Conservation (phyloP, 2,329 filamentous ascomycete species). For the Neocatenulostroma microsporum region DNA sequence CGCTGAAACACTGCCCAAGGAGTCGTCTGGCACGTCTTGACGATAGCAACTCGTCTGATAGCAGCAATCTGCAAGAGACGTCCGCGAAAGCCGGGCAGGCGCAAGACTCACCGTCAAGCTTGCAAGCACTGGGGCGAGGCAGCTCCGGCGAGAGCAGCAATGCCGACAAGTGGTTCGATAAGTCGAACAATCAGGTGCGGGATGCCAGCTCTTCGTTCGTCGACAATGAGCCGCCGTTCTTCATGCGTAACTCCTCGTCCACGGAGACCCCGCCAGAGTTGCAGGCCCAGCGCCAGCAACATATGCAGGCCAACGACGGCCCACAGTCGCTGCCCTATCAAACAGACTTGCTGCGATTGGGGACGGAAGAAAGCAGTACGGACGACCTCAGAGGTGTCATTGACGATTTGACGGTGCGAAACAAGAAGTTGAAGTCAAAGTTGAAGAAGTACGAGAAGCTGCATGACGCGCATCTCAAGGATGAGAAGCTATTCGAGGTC, state of each 20-base stretch:
- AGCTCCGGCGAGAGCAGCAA: conserved; percentile 47
- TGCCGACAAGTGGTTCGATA: conserved; percentile 46
- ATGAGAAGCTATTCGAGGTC: conserved; percentile 76
- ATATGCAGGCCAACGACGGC: conserved; percentile 5
- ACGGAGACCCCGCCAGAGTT: conserved; percentile 36
- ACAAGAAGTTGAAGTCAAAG: conserved; percentile 67
- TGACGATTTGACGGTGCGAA: conserved; percentile 77
- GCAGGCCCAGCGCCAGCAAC: conserved; percentile 12
- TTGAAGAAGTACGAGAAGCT: conserved; percentile 63
- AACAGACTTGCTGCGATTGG: conserved; percentile 35
- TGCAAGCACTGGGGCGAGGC: conserved; percentile 31
- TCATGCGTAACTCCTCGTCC: conserved; percentile 32
- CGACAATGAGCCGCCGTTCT: conserved; percentile 40
- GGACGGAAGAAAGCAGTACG: conserved; percentile 50
- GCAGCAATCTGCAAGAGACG: conserved; percentile 9
- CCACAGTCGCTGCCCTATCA: conserved; percentile 17
- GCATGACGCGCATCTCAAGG: conserved; percentile 58
- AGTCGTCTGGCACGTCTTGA: conserved; percentile 10
- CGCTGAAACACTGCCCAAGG: conserved; percentile 35
- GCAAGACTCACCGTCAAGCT: conserved; percentile 32
- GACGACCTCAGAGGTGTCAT: conserved; percentile 78
- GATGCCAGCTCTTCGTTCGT: conserved; percentile 31
- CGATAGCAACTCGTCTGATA: conserved; percentile 15
- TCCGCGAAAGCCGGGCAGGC: conserved; percentile 3
- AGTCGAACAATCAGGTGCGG: conserved; percentile 41